A percentile compares a stretch with the other conserved stretches of the same genome.
phyloP scores from a whole-genome alignment of 176 grass and related monocot species.

The Microstegium vimineum region DNA sequence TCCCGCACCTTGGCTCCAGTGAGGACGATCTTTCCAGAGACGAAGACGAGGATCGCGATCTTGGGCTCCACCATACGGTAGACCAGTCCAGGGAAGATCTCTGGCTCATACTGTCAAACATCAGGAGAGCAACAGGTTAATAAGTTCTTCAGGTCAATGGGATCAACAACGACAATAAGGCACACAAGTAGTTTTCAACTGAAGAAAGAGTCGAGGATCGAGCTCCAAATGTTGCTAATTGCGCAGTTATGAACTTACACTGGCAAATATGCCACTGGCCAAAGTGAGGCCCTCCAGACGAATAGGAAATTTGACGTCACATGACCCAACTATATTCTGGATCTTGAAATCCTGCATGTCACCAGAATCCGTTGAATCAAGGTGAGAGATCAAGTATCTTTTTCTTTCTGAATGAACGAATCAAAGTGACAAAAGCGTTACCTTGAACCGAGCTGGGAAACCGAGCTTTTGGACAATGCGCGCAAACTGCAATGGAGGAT shows the following conservation, averaged over 20 bases:
- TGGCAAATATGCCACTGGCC: constrained; percentile 54
- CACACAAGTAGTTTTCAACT: neutral
- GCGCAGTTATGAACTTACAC: constrained; percentile 36
- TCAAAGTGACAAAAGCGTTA: constrained; percentile 12
- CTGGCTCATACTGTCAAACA: constrained; percentile 61
- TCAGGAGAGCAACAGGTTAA: neutral
- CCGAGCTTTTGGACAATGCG: constrained; percentile 85
- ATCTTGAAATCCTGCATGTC: constrained; percentile 82
- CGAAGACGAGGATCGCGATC: constrained; percentile 66
- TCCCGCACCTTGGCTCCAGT: constrained; percentile 66
- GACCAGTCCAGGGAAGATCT: constrained; percentile 70
- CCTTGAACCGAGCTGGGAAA: constrained; percentile 77
- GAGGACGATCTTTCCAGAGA: constrained; percentile 72
- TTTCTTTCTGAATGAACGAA: neutral
- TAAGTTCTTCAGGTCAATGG: neutral
- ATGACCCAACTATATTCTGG: constrained; percentile 84
- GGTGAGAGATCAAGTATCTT: neutral
- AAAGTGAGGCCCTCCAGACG: constrained; percentile 68
- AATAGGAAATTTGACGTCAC: constrained; percentile 84
- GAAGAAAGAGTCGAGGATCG: neutral
- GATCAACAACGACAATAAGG: neutral
- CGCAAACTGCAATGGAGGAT: constrained; percentile 51
- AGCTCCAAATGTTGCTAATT: neutral
- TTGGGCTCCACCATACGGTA: constrained; percentile 75
- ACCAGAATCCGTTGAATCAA: constrained; percentile 2